Evolutionary conservation across 2,329 filamentous ascomycete genomes (phyloP).

Genomic region (Beauveria scarabaeidicola): DNA sequence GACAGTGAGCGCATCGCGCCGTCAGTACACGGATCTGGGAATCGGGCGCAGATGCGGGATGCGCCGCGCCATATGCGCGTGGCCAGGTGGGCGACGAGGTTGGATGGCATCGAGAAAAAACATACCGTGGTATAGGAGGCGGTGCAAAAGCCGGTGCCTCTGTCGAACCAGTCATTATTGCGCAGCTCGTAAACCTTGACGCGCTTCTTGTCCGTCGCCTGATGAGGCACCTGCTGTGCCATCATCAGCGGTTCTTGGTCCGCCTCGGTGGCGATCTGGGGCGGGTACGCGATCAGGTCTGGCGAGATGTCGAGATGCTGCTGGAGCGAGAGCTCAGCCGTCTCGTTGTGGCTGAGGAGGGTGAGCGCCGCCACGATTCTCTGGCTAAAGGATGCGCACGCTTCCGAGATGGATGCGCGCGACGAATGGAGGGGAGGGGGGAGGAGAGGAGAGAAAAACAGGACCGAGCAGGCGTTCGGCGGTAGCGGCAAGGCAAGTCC

Average conservation of each 20-base stretch:
- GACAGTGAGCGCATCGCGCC: slow-evolving; percentile 13
- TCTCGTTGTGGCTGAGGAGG: slow-evolving; percentile 42
- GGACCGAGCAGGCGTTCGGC: background rate
- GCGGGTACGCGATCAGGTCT: slow-evolving; percentile 41
- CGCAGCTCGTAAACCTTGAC: slow-evolving; percentile 99
- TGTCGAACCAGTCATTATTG: slow-evolving; percentile 98
- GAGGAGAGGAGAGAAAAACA: background rate
- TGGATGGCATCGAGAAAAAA: slow-evolving; percentile 6
- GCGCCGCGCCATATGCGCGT: background rate
- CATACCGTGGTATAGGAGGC: slow-evolving; percentile 67
- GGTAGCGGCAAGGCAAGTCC: background rate
- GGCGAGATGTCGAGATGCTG: slow-evolving; percentile 51
- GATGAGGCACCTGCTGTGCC: slow-evolving; percentile 64
- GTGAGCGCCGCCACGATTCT: slow-evolving; percentile 50
- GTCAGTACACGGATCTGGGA: slow-evolving; percentile 20
- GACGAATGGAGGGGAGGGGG: background rate
- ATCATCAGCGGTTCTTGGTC: slow-evolving; percentile 58
- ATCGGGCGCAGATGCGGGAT: slow-evolving; percentile 5
- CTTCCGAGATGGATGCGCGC: slow-evolving; percentile 9
- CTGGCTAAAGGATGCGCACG: slow-evolving; percentile 14
- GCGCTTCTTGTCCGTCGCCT: slow-evolving; percentile 59
- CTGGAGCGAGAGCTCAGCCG: slow-evolving; percentile 48
- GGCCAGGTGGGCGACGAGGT: slow-evolving; percentile 10
- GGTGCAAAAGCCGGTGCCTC: slow-evolving; percentile 91
- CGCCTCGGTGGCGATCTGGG: slow-evolving; percentile 39